Percentiles rank a stretch among this genome's conserved stretches.
Conservation (phyloP, 768 basidiomycete genomes). For the Xanthoconium stramineum region DNA sequence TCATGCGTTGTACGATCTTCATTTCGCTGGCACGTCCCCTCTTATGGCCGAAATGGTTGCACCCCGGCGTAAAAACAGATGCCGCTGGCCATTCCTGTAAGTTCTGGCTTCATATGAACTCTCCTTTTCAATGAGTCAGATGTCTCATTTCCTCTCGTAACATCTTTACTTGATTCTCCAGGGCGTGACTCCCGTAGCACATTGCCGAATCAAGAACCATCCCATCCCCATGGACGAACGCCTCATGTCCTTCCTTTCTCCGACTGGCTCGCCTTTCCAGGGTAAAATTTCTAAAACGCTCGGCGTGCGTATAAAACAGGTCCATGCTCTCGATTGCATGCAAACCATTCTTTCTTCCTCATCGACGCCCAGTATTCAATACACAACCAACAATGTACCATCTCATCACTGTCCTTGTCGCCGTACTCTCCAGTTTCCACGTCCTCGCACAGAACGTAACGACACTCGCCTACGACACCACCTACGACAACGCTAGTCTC, state of each 20-base stretch:
- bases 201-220: not conserved
- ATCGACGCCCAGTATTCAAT: not conserved
- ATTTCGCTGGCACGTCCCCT: not conserved
- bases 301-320: slow-evolving; percentile 18
- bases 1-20: not conserved
- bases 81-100: not conserved
- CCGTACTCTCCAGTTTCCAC: slow-evolving; percentile 16
- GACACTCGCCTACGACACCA: slow-evolving; percentile 37
- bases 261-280: not conserved
- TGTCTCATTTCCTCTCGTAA: slow-evolving; percentile 1
- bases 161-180: not conserved
- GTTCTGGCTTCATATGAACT: not conserved
- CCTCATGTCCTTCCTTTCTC: not conserved
- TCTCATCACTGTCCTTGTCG: slow-evolving; percentile 14
- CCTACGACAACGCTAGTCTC: slow-evolving; percentile 31
- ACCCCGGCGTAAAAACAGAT: not conserved
- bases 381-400: slow-evolving; percentile 23
- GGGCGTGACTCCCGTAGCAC: not conserved
- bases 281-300: not conserved
- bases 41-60: not conserved
- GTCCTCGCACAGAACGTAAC: slow-evolving; percentile 19
- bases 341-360: not conserved
- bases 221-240: not conserved
- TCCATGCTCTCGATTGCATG: not conserved
- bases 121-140: not conserved